Conservation (phyloP, 2,329 filamentous ascomycete species). For the Talaromyces sp. region DNA sequence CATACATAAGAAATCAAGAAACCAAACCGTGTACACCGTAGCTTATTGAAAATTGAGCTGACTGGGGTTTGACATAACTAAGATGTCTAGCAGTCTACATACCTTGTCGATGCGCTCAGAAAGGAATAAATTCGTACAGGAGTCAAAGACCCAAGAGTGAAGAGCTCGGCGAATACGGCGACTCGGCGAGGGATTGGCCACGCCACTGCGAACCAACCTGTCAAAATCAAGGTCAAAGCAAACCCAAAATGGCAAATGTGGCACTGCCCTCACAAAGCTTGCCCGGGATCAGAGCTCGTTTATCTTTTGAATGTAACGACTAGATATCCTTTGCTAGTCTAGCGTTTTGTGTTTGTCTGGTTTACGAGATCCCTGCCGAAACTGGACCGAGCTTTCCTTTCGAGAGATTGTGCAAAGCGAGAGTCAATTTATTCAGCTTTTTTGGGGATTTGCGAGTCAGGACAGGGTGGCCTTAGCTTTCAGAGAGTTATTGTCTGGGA, state of each 20-base stretch:
- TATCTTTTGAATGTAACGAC: not conserved
- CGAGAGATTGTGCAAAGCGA: too few species aligned
- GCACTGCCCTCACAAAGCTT: not conserved
- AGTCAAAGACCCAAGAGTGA: not conserved
- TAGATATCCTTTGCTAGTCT: not conserved
- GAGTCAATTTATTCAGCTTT: not conserved
- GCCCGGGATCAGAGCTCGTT: not conserved
- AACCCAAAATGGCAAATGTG: not conserved
- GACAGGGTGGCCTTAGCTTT: not conserved
- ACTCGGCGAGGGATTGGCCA: not conserved
- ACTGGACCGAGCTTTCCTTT: not conserved
- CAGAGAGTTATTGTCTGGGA: not conserved
- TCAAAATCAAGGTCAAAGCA: slow-evolving; percentile 3
- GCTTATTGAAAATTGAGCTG: not conserved
- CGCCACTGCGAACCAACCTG: not conserved
- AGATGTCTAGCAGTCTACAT: not conserved
- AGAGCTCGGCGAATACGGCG: not conserved
- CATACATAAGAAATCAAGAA: not conserved
- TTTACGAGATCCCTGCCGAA: not conserved
- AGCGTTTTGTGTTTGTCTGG: not conserved
- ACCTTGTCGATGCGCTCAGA: not conserved
- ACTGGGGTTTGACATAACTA: not conserved
- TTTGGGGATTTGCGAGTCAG: not conserved
- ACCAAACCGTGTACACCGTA: not conserved
- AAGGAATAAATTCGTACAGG: not conserved